Percentiles rank a stretch among this genome's conserved stretches.
These are phyloP conservation scores for Dryas octopetala DNA, from an alignment of 306 rosid genomes.

Conservation along the genomic window DNA sequence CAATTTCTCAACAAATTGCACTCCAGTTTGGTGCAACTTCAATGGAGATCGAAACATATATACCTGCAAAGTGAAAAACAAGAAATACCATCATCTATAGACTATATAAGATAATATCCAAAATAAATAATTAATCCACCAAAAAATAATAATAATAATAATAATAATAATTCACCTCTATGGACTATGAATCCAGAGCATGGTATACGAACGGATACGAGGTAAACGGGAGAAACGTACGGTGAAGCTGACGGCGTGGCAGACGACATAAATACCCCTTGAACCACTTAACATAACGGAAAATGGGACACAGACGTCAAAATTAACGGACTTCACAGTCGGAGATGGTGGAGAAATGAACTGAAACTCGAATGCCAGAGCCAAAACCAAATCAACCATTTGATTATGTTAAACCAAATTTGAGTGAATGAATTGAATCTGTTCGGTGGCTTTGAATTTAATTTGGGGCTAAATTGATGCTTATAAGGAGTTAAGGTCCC, in stretches of 20 bases:
- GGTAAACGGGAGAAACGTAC: neutral
- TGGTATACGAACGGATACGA: neutral
- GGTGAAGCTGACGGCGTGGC: neutral
- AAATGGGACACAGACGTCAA: neutral
- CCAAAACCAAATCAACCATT: neutral
- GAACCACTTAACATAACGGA: neutral
- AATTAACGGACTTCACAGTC: neutral
- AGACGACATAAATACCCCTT: neutral
- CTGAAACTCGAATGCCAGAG: neutral
- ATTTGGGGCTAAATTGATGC: slow-evolving; percentile 8
- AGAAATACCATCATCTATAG: neutral
- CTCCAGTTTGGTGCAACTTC: neutral
- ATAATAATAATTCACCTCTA: neutral
- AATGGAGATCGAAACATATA: neutral
- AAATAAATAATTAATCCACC: neutral
- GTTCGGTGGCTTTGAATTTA: slow-evolving; percentile 6
- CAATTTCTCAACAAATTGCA: neutral
- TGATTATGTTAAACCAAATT: no score
- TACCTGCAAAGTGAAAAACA: neutral
- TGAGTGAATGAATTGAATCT: neutral
- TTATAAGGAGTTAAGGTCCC: slow-evolving; percentile 28
- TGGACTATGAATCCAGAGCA: neutral
- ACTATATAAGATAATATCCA: no score
- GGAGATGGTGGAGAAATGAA: neutral
- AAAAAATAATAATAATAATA: neutral